phyloP scores from a whole-genome alignment of 1,284 basidiomycete species.

The Cutaneotrichosporon sp. region DNA sequence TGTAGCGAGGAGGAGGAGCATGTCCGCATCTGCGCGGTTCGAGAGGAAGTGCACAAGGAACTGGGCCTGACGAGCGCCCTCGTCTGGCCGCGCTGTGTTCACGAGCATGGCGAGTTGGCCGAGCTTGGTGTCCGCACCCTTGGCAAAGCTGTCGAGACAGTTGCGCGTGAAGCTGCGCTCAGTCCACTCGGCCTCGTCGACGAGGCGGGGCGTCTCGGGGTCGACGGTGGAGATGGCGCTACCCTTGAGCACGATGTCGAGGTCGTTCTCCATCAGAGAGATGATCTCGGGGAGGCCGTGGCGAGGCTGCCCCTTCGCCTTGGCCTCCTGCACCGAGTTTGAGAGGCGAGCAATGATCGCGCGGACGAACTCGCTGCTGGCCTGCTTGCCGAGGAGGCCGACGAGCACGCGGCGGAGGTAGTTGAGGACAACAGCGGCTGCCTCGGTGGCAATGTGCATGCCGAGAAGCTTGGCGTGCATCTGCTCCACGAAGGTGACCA shows the following conservation, averaged over 20 bases:
- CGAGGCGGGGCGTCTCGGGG: conserved; percentile 22
- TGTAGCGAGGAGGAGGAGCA: conserved; percentile 10
- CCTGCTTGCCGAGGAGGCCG: conserved; percentile 62
- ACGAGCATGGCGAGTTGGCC: conserved; percentile 12
- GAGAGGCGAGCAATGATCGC: conserved; percentile 32
- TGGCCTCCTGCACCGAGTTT: conserved; percentile 30
- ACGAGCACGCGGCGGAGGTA: conserved; percentile 66
- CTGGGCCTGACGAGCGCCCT: conserved; percentile 22
- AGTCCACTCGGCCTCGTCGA: conserved; percentile 22
- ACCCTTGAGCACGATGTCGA: conserved; percentile 47
- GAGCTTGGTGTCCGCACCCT: conserved; percentile 3
- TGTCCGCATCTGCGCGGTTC: neutral
- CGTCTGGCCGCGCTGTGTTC: conserved; percentile 11
- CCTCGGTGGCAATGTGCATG: conserved; percentile 62
- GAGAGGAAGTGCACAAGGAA: conserved; percentile 30
- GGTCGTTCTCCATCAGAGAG: conserved; percentile 63
- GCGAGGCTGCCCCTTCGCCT: conserved; percentile 44
- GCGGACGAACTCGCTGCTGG: conserved; percentile 47
- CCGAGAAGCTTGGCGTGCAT: conserved; percentile 63
- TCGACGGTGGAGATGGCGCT: neutral
- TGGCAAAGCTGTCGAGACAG: conserved; percentile 10
- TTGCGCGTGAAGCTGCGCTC: conserved; percentile 18
- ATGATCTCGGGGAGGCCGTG: conserved; percentile 58
- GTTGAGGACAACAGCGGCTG: conserved; percentile 63
- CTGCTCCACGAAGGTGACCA: conserved; percentile 77